phyloP scores from a whole-genome alignment of 2,329 filamentous ascomycete genomes.

The Didymosphaeria variabile region DNA sequence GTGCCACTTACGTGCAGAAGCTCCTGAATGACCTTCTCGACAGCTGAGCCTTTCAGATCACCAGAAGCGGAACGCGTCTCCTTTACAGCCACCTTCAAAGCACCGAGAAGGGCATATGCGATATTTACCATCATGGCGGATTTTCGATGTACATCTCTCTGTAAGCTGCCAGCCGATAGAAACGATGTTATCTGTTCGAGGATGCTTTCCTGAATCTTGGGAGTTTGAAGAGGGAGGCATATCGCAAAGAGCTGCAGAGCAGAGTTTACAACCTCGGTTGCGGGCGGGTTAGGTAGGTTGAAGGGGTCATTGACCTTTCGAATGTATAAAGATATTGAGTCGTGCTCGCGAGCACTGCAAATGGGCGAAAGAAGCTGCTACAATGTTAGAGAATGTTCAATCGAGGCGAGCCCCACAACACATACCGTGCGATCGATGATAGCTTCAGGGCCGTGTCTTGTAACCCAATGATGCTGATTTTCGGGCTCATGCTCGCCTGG shows the following conservation, averaged over 20 bases:
- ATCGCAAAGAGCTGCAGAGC: constrained; percentile 94
- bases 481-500: constrained; percentile 65
- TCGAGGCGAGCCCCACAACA: not conserved
- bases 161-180: constrained; percentile 78
- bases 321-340: constrained; percentile 82
- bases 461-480: constrained; percentile 60
- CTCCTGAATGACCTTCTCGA: constrained; percentile 75
- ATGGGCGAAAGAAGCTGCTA: constrained; percentile 66
- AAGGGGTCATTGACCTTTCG: constrained; percentile 59
- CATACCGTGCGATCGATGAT: constrained; percentile 65
- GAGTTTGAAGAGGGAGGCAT: constrained; percentile 84
- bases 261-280: constrained; percentile 93
- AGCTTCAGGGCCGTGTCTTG: constrained; percentile 68
- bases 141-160: constrained; percentile 86
- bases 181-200: constrained; percentile 93
- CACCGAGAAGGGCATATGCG: constrained; percentile 79
- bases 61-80: constrained; percentile 79
- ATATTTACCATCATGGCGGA: constrained; percentile 93
- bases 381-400: constrained; percentile 21
- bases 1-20: constrained; percentile 76
- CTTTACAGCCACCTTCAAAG: constrained; percentile 83
- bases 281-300: constrained; percentile 76
- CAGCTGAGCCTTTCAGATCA: constrained; percentile 75
- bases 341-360: constrained; percentile 86
- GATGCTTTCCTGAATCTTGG: constrained; percentile 94